These are phyloP conservation scores for Petunia hybrid DNA, from an alignment of 305 asterid genomes.

Conservation along the genomic window DNA sequence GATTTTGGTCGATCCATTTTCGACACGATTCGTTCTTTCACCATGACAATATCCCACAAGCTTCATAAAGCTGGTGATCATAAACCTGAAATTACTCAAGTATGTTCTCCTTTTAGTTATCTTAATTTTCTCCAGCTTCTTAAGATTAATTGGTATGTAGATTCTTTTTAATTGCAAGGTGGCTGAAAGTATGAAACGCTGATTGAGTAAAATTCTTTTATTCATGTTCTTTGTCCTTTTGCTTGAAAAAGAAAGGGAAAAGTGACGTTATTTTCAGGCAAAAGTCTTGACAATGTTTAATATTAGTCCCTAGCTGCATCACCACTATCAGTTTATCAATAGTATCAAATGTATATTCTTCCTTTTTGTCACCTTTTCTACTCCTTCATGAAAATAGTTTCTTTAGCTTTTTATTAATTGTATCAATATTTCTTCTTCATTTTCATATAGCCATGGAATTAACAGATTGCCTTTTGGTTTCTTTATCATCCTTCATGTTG, in stretches of 20 bases:
- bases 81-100: conserved; percentile 55
- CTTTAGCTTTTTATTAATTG: background rate
- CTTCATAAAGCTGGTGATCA: conserved; percentile 30
- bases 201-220: background rate
- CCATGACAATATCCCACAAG: conserved; percentile 26
- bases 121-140: background rate
- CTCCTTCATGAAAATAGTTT: conserved; percentile 22
- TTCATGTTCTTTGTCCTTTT: background rate
- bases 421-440: background rate
- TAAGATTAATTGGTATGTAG: background rate
- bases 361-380: conserved; percentile 19
- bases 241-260: conserved; percentile 14
- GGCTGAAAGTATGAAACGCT: background rate
- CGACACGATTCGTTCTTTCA: conserved; percentile 52
- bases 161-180: background rate
- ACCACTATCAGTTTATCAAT: conserved; percentile 25
- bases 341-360: conserved; percentile 28
- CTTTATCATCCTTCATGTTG: background rate
- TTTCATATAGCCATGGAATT: background rate
- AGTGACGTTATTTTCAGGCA: conserved; percentile 24
- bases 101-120: background rate
- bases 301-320: background rate
- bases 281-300: background rate
- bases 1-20: conserved; percentile 68
- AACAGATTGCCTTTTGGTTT: background rate